Percentiles rank a stretch among this genome's conserved stretches.
Conservation (phyloP, 371 early-diverging fungal species). For the Mucor irregularis region DNA sequence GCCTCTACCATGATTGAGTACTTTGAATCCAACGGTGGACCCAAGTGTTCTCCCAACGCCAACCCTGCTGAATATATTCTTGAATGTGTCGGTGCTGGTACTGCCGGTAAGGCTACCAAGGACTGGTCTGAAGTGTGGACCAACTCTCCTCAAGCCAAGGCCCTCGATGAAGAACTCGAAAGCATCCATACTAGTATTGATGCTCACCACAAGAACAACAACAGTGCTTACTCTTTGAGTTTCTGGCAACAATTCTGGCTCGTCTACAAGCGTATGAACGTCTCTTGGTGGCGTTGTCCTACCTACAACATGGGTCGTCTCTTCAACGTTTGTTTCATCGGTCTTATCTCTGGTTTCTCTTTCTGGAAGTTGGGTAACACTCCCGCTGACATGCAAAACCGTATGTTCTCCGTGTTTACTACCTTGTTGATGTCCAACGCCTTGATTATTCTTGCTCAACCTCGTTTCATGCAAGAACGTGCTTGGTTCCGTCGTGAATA, state of each 20-base stretch:
- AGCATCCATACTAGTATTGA: conserved; percentile 25
- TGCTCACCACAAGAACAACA: conserved; percentile 15
- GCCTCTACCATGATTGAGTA: conserved; percentile 56
- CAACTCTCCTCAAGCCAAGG: conserved; percentile 47
- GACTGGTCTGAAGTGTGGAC: conserved; percentile 70
- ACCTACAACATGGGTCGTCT: conserved; percentile 69
- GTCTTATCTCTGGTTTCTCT: conserved; percentile 74
- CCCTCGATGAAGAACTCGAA: conserved; percentile 40
- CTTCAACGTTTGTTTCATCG: conserved; percentile 53
- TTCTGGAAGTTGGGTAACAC: conserved; percentile 65
- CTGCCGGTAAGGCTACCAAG: conserved; percentile 54
- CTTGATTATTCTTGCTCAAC: conserved; percentile 72
- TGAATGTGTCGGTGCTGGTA: conserved; percentile 65
- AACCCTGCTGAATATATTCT: conserved; percentile 78
- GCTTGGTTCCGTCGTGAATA: conserved; percentile 72
- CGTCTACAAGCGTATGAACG: conserved; percentile 65
- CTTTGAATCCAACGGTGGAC: conserved; percentile 68
- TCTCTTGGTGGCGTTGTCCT: conserved; percentile 68
- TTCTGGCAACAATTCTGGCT: conserved; percentile 52
- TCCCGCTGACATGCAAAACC: conserved; percentile 66
- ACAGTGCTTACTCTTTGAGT: conserved; percentile 29
- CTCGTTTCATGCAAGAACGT: conserved; percentile 74
- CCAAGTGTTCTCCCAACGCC: conserved; percentile 55
- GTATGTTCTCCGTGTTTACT: conserved; percentile 75
- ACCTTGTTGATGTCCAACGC: conserved; percentile 65